Evolutionary conservation across 306 rosid species (phyloP), one percentile per base, ranked within the genome.

Genomic region (Ochetophila trinervis): DNA sequence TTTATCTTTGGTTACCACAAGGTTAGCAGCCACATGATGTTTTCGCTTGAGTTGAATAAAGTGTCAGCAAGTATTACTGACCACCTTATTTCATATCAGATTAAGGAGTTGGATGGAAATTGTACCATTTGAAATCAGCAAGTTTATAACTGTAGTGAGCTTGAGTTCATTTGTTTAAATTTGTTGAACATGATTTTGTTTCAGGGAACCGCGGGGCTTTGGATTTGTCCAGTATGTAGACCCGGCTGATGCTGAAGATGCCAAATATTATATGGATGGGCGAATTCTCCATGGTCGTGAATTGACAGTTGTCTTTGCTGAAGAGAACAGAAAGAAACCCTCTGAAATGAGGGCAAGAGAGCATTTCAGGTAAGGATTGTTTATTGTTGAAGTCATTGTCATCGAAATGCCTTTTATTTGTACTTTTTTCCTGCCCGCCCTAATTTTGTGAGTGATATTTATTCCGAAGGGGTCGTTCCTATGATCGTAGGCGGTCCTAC

Each of bases 301-400:
- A 70, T 30, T 90, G 79, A 83, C 88, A 13, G 89, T 87, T 42
- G 91, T 90, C 30, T 85, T 85, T 80, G 96, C 95, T 2, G 95
- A 81, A 75, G 88, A 87, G 72, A 90, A 87, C 82, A 78, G 91
- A 70, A 85, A 90, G 84, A 87, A 82, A 53, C 95, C 96, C 62
- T 71, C 83, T 5, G 95, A 88, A 82, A 86, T 88, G 97, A 86
- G 95, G 72, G 83, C 84, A 50, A 81, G 90, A 71, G 89, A 88
- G 24, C 84, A 76, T 21, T 20, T 37, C 11, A 70, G 87, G 91
- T 83, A 63, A 83, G 86, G 64, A 69, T 19, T 77, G 22, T 22
- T 50, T 30, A n/a, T 66, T 17, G 17, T 24, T 23, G 23, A 17
- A 36, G 22, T 44, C 42, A 24, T 11, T 23, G 57, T 20, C n/a